Evolutionary conservation across 345 rosid genomes (phyloP), one percentile per base, ranked within the genome.

Genomic region (Populus nigra): DNA sequence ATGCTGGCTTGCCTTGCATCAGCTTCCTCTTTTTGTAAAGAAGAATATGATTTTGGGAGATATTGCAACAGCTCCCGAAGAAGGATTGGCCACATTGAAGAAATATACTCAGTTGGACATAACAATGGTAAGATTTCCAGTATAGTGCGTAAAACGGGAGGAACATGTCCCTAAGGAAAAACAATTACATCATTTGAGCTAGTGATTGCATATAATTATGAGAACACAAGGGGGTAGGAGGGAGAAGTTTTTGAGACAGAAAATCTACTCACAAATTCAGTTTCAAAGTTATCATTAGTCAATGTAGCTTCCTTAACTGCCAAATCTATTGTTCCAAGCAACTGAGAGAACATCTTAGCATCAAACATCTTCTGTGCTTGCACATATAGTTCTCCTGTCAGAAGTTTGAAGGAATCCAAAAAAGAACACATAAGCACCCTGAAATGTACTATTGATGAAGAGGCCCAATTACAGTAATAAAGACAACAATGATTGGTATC

Each of bases 301-400:
- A 84, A 45, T 73, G 86, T 72, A 50, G 92, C 84, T 86, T 93
- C 90, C 74, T 89, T 88, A 61, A 91, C 72, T 73, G 93, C 91
- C 79, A 90, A 80, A 84, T 89, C 88, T 76, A 96, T 74, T 68
- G 89, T 92, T 81, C 83, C 90, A 84, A 93, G 86, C 84, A 96
- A 80, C 80, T 89, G 96, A 81, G 84, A 86, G 85, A 90, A 96
- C 95, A 88, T 90, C 78, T 69, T 73, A 83, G 87, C 88, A 76
- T 93, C 97, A 90, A 96, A 96, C 96, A 93, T 93, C 76, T 65
- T 85, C 80, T 83, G 88, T 47, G 99, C 92, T 81, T 93, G 98
- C 75, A 87, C 86, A 79, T 96, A 93, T 62, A 92, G 76, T 84
- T 96, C 99, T 79, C 99, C 99, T 95, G 89, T 75, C 73, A 82